Evolutionary conservation across 805 yeast genomes (phyloP).

Genomic region (Cyberlindnera xishuangbannaensis): DNA sequence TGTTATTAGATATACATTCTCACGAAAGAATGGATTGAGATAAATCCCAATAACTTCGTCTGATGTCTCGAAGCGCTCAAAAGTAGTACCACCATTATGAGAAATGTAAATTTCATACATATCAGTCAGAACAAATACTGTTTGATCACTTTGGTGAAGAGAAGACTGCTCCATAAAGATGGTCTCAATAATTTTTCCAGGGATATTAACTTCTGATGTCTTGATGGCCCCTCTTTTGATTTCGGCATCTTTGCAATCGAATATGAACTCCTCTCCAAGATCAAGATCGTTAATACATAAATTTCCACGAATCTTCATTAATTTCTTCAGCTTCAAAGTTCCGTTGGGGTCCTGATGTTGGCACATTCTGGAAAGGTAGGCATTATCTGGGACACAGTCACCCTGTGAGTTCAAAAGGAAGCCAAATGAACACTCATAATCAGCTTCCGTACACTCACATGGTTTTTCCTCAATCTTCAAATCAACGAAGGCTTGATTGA

Average conservation of each 20-base stretch:
- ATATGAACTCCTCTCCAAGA: slow-evolving; percentile 8
- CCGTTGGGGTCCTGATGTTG: too few relatives aligned
- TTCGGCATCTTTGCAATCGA: slow-evolving; percentile 18
- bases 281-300: slow-evolving; percentile 15
- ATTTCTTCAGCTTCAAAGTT: slow-evolving; percentile 13
- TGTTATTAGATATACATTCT: slow-evolving; percentile 31
- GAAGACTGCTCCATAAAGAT: slow-evolving; percentile 44
- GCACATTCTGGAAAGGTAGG: slow-evolving; percentile 31
- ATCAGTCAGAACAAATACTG: slow-evolving; percentile 54
- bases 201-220: slow-evolving; percentile 36
- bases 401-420: slow-evolving; percentile 34
- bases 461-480: slow-evolving; percentile 40
- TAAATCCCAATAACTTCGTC: slow-evolving; percentile 43
- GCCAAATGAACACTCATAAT: slow-evolving; percentile 67
- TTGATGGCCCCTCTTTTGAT: slow-evolving; percentile 22
- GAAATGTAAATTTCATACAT: slow-evolving; percentile 55
- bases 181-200: slow-evolving; percentile 48
- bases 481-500: slow-evolving; percentile 34
- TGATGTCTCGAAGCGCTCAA: slow-evolving; percentile 9
- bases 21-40: slow-evolving; percentile 52
- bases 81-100: slow-evolving; percentile 36
- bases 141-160: slow-evolving; percentile 44
- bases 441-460: slow-evolving; percentile 58
- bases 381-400: slow-evolving; percentile 41
- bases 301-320: slow-evolving; percentile 21